These are phyloP conservation scores for Daldinia bambusicola DNA, from an alignment of 495 filamentous ascomycete genomes.

Conservation along the genomic window DNA sequence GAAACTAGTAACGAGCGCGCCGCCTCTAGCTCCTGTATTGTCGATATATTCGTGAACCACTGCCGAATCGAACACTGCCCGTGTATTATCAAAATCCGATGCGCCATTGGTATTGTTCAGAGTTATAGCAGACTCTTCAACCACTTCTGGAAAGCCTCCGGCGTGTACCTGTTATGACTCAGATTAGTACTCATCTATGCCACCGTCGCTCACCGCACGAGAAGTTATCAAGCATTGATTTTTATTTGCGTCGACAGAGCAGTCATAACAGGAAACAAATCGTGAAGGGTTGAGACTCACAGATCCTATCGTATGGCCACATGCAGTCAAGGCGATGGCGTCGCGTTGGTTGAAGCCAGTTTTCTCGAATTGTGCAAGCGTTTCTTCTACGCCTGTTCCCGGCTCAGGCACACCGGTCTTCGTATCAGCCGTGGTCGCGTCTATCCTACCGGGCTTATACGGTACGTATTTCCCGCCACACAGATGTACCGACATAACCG, in stretches of 20 bases:
- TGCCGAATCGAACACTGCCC: conserved; percentile 53
- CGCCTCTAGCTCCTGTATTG: conserved; percentile 50
- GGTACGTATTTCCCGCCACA: conserved; percentile 62
- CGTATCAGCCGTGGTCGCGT: conserved; percentile 58
- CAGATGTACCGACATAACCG: conserved; percentile 56
- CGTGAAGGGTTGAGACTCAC: conserved; percentile 20
- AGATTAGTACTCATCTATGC: conserved; percentile 49
- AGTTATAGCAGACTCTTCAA: conserved; percentile 38
- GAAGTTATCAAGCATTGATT: too few species aligned
- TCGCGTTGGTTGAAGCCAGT: conserved; percentile 58
- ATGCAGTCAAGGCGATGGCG: conserved; percentile 62
- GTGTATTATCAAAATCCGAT: conserved; percentile 52
- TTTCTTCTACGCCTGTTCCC: conserved; percentile 53
- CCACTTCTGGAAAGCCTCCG: conserved; percentile 43
- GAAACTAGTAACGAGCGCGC: conserved; percentile 55
- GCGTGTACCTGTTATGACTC: conserved; percentile 48
- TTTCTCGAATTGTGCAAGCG: conserved; percentile 55
- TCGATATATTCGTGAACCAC: conserved; percentile 59
- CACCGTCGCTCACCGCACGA: background rate
- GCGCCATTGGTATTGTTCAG: conserved; percentile 49
- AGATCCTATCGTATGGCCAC: conserved; percentile 63
- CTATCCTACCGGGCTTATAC: conserved; percentile 58
- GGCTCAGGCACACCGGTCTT: conserved; percentile 60
- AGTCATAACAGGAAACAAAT: too few species aligned
- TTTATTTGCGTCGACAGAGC: too few species aligned